phyloP scores from a whole-genome alignment of 805 yeast species.

The Candida mattraensis region DNA sequence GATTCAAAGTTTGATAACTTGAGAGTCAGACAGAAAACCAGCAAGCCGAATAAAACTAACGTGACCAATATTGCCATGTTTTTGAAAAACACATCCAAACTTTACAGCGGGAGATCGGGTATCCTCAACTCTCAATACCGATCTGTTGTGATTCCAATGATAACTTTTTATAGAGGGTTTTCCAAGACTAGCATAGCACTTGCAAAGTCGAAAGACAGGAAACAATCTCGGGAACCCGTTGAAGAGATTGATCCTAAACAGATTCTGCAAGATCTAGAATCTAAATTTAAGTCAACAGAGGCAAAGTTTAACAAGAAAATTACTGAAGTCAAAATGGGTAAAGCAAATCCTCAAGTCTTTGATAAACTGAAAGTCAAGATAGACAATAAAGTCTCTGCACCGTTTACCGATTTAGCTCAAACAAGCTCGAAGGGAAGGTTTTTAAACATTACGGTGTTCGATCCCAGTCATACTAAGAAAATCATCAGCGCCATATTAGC shows the following conservation, averaged over 20 bases:
- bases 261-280: conserved; percentile 39
- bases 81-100: too few species aligned
- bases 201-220: conserved; percentile 14
- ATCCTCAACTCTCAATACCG: too few species aligned
- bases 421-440: conserved; percentile 69
- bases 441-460: conserved; percentile 80
- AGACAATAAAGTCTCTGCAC: conserved; percentile 44
- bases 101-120: too few species aligned
- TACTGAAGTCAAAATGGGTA: conserved; percentile 67
- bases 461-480: conserved; percentile 69
- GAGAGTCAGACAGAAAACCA: too few species aligned
- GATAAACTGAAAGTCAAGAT: conserved; percentile 54
- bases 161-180: too few species aligned
- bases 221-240: conserved; percentile 15
- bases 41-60: too few species aligned
- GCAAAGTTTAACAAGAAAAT: conserved; percentile 54
- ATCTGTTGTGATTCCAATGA: too few species aligned
- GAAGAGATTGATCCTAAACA: conserved; percentile 32
- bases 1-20: too few species aligned
- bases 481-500: conserved; percentile 71
- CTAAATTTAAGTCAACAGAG: conserved; percentile 47
- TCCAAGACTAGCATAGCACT: conserved; percentile 14
- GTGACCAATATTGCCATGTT: too few species aligned
- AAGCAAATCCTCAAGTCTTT: conserved; percentile 64
- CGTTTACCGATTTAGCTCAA: conserved; percentile 65